Percentiles rank a stretch among this genome's conserved stretches.
These are phyloP conservation scores for Ustanciosporium gigantosporum DNA, from an alignment of 1,284 basidiomycete species.

Conservation along the genomic window DNA sequence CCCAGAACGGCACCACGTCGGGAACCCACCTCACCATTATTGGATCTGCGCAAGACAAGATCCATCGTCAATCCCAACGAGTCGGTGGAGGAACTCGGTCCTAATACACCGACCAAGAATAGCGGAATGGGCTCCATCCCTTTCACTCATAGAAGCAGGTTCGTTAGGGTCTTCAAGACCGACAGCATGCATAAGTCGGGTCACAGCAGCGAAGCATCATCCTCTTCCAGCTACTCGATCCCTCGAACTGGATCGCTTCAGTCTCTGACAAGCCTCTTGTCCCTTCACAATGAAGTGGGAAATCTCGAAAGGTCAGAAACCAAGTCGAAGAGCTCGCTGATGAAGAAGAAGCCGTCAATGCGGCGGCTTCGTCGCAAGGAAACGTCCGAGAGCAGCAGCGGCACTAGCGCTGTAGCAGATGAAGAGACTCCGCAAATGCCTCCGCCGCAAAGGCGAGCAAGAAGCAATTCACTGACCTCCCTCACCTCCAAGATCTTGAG, in stretches of 20 bases:
- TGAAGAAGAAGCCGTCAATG: background rate
- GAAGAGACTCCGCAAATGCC: background rate
- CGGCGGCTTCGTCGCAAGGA: background rate
- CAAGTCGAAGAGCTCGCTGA: background rate
- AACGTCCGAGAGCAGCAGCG: background rate
- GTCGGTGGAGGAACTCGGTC: background rate
- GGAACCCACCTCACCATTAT: too few species aligned
- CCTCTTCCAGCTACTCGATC: too few species aligned
- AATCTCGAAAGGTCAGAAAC: background rate
- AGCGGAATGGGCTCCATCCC: background rate
- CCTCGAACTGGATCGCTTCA: slow-evolving; percentile 12
- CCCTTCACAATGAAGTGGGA: background rate
- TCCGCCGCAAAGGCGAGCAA: background rate
- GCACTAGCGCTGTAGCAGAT: background rate
- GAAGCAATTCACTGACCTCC: slow-evolving; percentile 7
- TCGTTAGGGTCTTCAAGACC: background rate
- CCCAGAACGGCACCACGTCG: too few species aligned
- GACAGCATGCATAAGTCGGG: background rate
- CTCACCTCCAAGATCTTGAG: slow-evolving; percentile 6
- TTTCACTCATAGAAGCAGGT: background rate
- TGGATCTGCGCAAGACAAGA: too few species aligned
- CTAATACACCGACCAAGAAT: background rate
- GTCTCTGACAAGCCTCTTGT: slow-evolving; percentile 3
- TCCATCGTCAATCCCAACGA: too few species aligned
- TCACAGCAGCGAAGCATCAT: background rate